Base-by-base conservation (phyloP, 306 rosid species). In the Sechiopsis laciniata region DNA sequence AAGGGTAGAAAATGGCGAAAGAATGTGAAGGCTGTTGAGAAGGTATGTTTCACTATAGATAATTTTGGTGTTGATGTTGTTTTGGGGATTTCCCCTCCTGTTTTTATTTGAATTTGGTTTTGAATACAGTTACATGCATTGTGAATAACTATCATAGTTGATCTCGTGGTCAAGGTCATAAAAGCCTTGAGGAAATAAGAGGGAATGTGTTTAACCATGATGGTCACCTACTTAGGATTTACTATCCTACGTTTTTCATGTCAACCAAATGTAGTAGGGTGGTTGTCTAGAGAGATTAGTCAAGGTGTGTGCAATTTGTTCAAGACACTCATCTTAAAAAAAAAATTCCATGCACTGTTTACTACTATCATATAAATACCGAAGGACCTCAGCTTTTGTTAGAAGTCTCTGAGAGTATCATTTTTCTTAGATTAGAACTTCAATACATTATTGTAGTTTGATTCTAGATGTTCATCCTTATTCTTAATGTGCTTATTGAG, bases 1-100 rank as follows among this genome's bases (percentile, higher is more conserved):
- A 94, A 94, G 88, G 97, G 97, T 77, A 84, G 96, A 80, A 90
- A 94, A 77, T 89, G 88, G 87, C 96, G 97, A 73, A 94, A 94
- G 87, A 90, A 94, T 86, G 89, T 90, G 10, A 94, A 94, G 82
- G 81, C 87, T 40, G 92, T 90, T 20, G 97, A 86, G 74, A 94
- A 94, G 97, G 97, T 90, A 84, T 76, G 50, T 26, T 14, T 32
- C 12, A 52, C 57, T 2, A 2, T 72, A 66, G 45, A 21, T 12
- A 51, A 22, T 50, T 55, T 14, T 69, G 46, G 74, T 24, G 14
- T 14, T 6, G n/a, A 50, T 69, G 57, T 51, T 21, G 7, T 51
- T 45, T 68, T 2, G 9, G 69, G 51, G 11, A 35, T 29, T 10
- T 6, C 46, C 24, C 51, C 17, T 37, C 51, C 50, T 2, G 1